A percentile compares a stretch with the other conserved stretches of the same genome.
These are phyloP conservation scores for Ananas comosus DNA, from an alignment of 176 grass and related monocot genomes.

Conservation along the genomic window DNA sequence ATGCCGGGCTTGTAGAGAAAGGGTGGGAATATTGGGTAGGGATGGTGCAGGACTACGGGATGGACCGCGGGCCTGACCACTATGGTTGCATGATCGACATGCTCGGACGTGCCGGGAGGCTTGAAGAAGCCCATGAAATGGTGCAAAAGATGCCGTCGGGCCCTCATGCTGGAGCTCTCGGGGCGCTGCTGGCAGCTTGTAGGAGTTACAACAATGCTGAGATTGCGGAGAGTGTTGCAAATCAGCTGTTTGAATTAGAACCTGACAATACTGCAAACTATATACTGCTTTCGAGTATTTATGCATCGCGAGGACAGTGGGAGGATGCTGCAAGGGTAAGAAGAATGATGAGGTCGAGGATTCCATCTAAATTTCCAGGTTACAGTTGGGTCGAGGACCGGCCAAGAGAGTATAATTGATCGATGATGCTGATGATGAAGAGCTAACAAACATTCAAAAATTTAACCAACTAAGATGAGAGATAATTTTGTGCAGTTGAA, in stretches of 20 bases:
- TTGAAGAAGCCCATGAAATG: conserved; percentile 55
- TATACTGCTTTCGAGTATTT: conserved; percentile 64
- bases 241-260: conserved; percentile 62
- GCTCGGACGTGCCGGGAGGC: conserved; percentile 61
- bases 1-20: conserved; percentile 46
- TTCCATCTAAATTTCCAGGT: conserved; percentile 48
- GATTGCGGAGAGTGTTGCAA: conserved; percentile 65
- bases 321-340: conserved; percentile 53
- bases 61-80: conserved; percentile 36
- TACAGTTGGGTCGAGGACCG: conserved; percentile 55
- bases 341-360: conserved; percentile 35
- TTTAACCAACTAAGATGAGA: no score
- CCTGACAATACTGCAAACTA: conserved; percentile 65
- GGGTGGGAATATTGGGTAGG: conserved; percentile 48
- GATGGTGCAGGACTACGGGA: conserved; percentile 46
- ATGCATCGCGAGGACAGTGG: conserved; percentile 58
- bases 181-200: conserved; percentile 63
- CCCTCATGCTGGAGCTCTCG: conserved; percentile 52
- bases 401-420: conserved; percentile 15
- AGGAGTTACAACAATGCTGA: conserved; percentile 57
- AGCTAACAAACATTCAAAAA: conserved; percentile 15
- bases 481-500: no score
- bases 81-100: conserved; percentile 65
- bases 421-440: conserved; percentile 7
- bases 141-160: conserved; percentile 53